phyloP scores from a whole-genome alignment of 805 yeast genomes.

The Millerozyma miso region DNA sequence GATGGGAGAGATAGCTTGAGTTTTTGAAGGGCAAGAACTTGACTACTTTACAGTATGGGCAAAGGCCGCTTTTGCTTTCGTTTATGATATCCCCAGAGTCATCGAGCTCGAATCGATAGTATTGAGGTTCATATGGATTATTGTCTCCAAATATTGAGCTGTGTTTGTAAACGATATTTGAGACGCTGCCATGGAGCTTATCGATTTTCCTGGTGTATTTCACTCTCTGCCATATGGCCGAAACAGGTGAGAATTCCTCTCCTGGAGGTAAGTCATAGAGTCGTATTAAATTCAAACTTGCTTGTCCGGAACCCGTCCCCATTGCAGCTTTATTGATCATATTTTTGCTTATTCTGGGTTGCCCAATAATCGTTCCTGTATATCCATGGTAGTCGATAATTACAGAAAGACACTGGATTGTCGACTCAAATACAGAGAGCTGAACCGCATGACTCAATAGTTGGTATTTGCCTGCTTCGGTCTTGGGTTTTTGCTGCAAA shows the following conservation, averaged over 20 bases:
- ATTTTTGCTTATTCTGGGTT: conserved; percentile 2
- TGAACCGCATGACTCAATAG: background rate
- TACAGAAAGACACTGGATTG: conserved; percentile 17
- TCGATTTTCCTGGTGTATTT: conserved; percentile 12
- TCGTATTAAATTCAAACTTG: conserved; percentile 1
- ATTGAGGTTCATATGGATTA: conserved; percentile 30
- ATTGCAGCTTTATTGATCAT: conserved; percentile 5
- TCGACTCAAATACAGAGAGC: conserved; percentile 6
- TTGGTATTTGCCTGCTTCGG: background rate
- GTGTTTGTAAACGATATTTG: conserved; percentile 20
- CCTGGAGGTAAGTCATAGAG: background rate
- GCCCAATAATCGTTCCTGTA: conserved; percentile 11
- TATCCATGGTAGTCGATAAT: conserved; percentile 18
- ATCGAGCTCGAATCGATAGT: conserved; percentile 24
- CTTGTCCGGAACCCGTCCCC: background rate
- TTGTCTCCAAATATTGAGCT: conserved; percentile 15
- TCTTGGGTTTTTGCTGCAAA: background rate
- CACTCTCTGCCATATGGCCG: conserved; percentile 8
- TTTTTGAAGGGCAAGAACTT: conserved; percentile 30
- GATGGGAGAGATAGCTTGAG: conserved; percentile 29
- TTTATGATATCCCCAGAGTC: conserved; percentile 15
- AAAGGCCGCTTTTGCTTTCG: conserved; percentile 28
- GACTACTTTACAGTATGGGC: conserved; percentile 27
- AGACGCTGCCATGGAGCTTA: conserved; percentile 11
- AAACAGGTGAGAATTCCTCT: conserved; percentile 1